Percentiles rank a stretch among this genome's conserved stretches.
Conservation (phyloP, 2,329 filamentous ascomycete species). For the Trichoderma arundinaceum region DNA sequence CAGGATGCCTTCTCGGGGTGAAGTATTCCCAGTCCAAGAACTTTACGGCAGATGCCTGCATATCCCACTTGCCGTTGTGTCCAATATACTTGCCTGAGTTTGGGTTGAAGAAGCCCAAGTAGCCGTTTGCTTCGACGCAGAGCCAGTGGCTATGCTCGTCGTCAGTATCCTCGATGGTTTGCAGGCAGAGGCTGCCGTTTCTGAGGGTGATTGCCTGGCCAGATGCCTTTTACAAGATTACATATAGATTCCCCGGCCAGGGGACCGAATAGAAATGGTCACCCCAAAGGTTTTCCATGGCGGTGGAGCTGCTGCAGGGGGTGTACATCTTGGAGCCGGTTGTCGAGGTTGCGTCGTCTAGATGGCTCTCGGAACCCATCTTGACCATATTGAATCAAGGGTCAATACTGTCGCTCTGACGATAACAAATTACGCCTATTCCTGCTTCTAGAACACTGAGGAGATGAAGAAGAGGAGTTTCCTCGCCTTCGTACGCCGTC, state of each 20-base stretch:
- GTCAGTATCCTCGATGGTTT: not conserved
- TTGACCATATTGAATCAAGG: too few species aligned
- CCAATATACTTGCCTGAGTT: constrained; percentile 16
- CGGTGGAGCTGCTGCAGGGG: not conserved
- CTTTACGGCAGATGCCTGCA: not conserved
- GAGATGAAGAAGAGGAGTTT: too few species aligned
- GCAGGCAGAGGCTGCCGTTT: not conserved
- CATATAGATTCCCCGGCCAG: not conserved
- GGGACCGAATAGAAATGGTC: not conserved
- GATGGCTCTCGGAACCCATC: not conserved
- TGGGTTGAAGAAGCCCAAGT: not conserved
- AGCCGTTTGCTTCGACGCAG: not conserved
- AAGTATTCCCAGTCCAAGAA: constrained; percentile 15
- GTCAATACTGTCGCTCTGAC: too few species aligned
- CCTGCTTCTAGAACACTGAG: too few species aligned
- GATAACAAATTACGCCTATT: too few species aligned
- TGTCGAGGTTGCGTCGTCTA: not conserved
- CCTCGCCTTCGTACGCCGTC: too few species aligned
- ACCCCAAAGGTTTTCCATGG: not conserved
- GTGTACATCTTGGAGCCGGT: not conserved
- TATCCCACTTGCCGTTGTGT: not conserved
- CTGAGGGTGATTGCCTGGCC: not conserved
- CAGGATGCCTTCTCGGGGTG: constrained; percentile 15
- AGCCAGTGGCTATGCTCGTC: not conserved
- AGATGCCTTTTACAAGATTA: not conserved